Evolutionary conservation across 2,329 filamentous ascomycete species (phyloP).

Genomic region (Fusarium xyrophilum): DNA sequence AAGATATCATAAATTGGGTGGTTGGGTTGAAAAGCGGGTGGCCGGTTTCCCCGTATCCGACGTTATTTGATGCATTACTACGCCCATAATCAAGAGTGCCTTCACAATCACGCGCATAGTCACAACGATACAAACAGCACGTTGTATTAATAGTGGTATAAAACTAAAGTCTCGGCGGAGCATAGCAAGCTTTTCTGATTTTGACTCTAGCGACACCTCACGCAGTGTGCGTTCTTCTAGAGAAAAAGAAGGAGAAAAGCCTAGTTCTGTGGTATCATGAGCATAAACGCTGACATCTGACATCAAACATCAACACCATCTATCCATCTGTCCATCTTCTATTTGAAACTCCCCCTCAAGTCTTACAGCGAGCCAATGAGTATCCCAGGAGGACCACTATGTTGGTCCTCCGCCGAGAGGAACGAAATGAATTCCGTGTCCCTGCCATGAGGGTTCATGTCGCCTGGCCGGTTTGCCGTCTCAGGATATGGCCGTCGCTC

Average conservation of each 20-base stretch:
- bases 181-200: constrained; percentile 34
- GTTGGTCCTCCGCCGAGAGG: constrained; percentile 26
- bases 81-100: neutral
- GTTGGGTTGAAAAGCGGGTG: no score
- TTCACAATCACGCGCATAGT: neutral
- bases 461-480: constrained; percentile 20
- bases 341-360: neutral
- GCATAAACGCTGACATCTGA: constrained; percentile 38
- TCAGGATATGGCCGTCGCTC: constrained; percentile 19
- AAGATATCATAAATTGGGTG: no score
- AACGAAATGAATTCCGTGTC: constrained; percentile 25
- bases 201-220: constrained; percentile 29
- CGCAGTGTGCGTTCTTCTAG: constrained; percentile 21
- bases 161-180: constrained; percentile 35
- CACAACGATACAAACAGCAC: constrained; percentile 17
- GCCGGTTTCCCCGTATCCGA: no score
- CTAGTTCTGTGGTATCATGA: constrained; percentile 35
- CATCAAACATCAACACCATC: constrained; percentile 36
- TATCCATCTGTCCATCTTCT: constrained; percentile 30
- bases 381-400: constrained; percentile 14
- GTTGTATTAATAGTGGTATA: constrained; percentile 33
- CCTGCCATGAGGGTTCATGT: constrained; percentile 8
- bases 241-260: constrained; percentile 31
- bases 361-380: constrained; percentile 28
- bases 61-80: neutral